Evolutionary conservation across 163 green algal species (phyloP), one percentile per base, ranked within the genome.

Genomic region (Volvox carteri): DNA sequence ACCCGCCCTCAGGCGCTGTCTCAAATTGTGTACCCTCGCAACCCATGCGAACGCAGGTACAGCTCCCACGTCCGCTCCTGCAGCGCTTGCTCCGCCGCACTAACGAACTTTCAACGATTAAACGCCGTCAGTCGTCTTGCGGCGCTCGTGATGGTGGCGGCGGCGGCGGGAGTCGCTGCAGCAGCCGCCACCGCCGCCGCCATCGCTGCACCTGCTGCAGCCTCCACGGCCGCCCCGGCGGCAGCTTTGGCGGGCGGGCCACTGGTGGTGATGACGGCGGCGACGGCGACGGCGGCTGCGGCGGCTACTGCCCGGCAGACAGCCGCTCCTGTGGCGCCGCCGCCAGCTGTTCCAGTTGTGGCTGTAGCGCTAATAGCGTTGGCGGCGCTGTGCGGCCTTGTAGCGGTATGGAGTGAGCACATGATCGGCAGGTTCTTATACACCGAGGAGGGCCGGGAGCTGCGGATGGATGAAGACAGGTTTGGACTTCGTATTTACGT

Each of bases 381-480:
- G 39, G 37, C 78, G 78, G 28, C 8, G 58, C 25, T 21, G 41
- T 50, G 44, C 19, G 41, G 37, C 18, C 4, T 28, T 28, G 25
- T 65, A 42, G 58, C 78, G 42, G 58, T 37, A 5, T 62, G 28
- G n/a, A 33, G 16, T 1, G 42, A 35, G 0, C 39, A 25, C 14
- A 77, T 86, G 58, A 62, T 77, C 28, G 4, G 30, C 1, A 33
- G 25, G 4, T 87, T 87, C 80, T 33, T 42, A 11, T 87, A 87
- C 65, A 87, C 65, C 14, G 62, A 79, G 80, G 80, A 87, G 65
- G 80, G 62, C 7, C 39, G 33, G 2, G 65, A 87, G 46, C 80
- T 87, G 4, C n/a, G 80, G 2, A 52, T 87, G 46, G 37, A 70
- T 30, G 80, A 87, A 48, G 33, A 79, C 65, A 72, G 80, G 80